Percentiles rank a stretch among this genome's conserved stretches.
phyloP scores from a whole-genome alignment of 768 basidiomycete genomes.

The Panaeolus cyanescens region DNA sequence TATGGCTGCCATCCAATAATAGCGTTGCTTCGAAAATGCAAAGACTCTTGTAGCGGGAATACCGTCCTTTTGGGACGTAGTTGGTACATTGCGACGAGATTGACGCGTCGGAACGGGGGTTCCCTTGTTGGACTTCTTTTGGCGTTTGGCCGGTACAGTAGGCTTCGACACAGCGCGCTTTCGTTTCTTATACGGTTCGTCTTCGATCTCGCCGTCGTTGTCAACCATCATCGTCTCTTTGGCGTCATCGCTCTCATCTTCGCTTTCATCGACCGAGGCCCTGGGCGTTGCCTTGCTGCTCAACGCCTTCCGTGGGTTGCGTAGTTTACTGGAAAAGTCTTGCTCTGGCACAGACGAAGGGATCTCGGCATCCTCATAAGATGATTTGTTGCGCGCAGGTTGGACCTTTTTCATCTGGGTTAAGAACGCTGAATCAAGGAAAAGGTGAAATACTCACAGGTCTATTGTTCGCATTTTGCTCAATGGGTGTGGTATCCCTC shows the following conservation, averaged over 20 bases:
- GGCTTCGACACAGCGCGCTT: slow-evolving; percentile 34
- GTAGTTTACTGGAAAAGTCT: slow-evolving; percentile 29
- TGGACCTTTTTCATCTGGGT: not conserved
- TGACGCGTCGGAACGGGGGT: slow-evolving; percentile 28
- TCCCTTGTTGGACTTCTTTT: slow-evolving; percentile 22
- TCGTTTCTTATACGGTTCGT: slow-evolving; percentile 41
- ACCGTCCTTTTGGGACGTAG: slow-evolving; percentile 15
- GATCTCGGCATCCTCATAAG: slow-evolving; percentile 40
- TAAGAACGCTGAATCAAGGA: not conserved
- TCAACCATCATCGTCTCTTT: slow-evolving; percentile 31
- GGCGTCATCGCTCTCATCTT: slow-evolving; percentile 37
- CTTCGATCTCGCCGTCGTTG: slow-evolving; percentile 38
- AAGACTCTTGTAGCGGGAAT: slow-evolving; percentile 59
- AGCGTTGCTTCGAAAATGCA: slow-evolving; percentile 63
- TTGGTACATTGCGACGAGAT: slow-evolving; percentile 25
- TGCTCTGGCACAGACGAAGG: slow-evolving; percentile 67
- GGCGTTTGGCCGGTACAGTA: slow-evolving; percentile 19
- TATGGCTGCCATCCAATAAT: slow-evolving; percentile 64
- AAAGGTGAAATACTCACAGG: not conserved
- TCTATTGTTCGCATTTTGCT: not conserved
- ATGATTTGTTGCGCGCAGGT: slow-evolving; percentile 9
- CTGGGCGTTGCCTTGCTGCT: not conserved
- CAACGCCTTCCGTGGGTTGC: not conserved
- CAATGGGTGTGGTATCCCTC: not conserved
- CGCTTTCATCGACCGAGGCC: slow-evolving; percentile 16